phyloP scores from a whole-genome alignment of 2,329 filamentous ascomycete genomes.

The Neonectria magnoliae region DNA sequence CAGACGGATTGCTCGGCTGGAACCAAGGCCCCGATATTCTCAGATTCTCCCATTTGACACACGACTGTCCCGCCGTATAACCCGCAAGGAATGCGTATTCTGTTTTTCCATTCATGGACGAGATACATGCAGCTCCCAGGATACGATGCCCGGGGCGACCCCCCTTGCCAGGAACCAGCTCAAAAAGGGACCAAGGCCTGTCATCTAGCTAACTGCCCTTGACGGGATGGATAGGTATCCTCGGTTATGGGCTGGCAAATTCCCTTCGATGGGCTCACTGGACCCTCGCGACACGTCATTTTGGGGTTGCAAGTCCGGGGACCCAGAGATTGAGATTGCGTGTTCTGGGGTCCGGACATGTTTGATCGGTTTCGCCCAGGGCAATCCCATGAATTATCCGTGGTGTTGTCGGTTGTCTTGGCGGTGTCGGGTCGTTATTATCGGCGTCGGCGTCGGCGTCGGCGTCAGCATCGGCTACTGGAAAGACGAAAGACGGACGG shows the following conservation, averaged over 20 bases:
- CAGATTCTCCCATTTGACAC: neutral
- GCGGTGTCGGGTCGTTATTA: neutral
- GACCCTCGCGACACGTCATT: constrained; percentile 32
- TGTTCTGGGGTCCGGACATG: constrained; percentile 11
- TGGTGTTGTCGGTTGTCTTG: neutral
- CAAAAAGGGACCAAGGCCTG: neutral
- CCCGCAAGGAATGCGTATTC: neutral
- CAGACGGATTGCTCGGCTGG: constrained; percentile 15
- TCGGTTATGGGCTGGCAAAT: constrained; percentile 32
- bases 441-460: neutral
- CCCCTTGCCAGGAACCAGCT: constrained; percentile 14
- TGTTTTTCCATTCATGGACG: neutral
- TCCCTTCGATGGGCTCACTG: constrained; percentile 18
- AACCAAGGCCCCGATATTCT: neutral
- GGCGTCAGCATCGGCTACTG: neutral
- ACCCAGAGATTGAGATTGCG: constrained; percentile 12
- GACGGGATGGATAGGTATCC: constrained; percentile 21
- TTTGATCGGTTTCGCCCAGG: constrained; percentile 11
- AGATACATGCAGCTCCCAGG: constrained; percentile 4
- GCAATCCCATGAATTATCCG: neutral
- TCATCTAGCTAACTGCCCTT: constrained; percentile 2
- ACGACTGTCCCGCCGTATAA: neutral
- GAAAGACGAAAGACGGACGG: neutral
- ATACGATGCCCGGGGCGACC: neutral
- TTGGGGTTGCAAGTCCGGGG: constrained; percentile 28